Evolutionary conservation across 176 grass and related monocot species (phyloP), one percentile per base, ranked within the genome.

Genomic region (Cocos nucifera): DNA sequence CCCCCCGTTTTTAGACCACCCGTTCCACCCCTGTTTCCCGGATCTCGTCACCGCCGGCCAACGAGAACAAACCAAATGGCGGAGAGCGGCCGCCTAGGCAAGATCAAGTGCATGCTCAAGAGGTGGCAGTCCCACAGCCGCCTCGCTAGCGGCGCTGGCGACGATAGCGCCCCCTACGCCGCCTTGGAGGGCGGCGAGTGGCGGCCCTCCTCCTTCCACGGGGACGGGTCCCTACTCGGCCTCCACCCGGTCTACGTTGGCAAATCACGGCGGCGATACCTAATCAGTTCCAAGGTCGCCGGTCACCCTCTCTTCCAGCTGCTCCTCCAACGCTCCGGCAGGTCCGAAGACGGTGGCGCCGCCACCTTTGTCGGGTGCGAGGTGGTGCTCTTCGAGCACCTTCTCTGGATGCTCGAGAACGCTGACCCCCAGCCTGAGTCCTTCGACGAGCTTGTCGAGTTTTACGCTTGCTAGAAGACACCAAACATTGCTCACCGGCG

Each of bases 321-420:
- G 16, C 49, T 65, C 49, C 22, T 65, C 17, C 6, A 82, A 67
- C 15, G 58, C 57, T 17, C 54, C 20, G 18, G 78, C 6, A 64
- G 14, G 6, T 74, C 75, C 9, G 63, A 79, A 1, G 49, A 10
- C 21, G 56, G 3, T 21, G 67, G 15, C 3, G 20, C 32, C 7
- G 6, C 39, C 10, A 51, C 39, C 35, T 35, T 71, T 53, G 74
- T 95, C 6, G 90, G 86, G 35, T 95, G 90, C 74, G 90, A 95
- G 86, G 86, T 95, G 63, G 90, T 95, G 59, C 79, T 95, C 64
- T 95, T 95, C 71, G 90, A 95, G 69, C 90, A 95, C 86, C 86
- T 95, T 53, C 76, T 89, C 53, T 95, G 86, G 90, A 95, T 95
- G 90, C 79, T 95, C 51, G 86, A 89, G 77, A 95, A 89, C 78